phyloP scores from a whole-genome alignment of 2,329 filamentous ascomycete genomes.

The Escovopsis sp. region DNA sequence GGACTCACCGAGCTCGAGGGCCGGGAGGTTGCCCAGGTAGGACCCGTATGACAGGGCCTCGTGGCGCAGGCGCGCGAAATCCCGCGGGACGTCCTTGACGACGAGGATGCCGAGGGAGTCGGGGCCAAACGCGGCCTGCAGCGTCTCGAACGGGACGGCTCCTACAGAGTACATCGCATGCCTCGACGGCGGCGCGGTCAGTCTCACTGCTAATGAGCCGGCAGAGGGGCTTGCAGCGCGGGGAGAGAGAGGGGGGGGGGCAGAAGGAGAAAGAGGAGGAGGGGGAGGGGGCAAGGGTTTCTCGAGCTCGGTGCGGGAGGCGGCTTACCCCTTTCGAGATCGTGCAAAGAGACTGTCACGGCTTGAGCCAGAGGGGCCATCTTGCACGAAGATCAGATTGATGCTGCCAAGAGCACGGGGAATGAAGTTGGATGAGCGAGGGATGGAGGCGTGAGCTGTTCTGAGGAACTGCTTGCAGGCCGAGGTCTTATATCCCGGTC shows the following conservation, averaged over 20 bases:
- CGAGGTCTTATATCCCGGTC: too few species aligned
- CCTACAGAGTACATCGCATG: constrained; percentile 27
- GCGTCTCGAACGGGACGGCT: constrained; percentile 49
- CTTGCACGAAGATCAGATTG: neutral
- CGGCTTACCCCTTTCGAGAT: constrained; percentile 35
- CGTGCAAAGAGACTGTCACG: constrained; percentile 46
- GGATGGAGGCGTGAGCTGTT: too few species aligned
- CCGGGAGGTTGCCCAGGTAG: constrained; percentile 69
- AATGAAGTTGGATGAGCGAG: neutral
- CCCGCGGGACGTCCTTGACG: constrained; percentile 67
- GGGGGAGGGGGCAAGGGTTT: neutral
- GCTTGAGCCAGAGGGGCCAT: constrained; percentile 39
- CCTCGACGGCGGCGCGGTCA: neutral
- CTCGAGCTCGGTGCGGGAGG: neutral
- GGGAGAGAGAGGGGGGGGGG: neutral
- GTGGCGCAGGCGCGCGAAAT: constrained; percentile 58
- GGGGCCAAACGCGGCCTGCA: constrained; percentile 76
- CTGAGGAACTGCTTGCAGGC: too few species aligned
- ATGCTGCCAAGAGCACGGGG: too few species aligned
- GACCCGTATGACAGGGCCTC: constrained; percentile 74
- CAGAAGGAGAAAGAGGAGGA: too few species aligned
- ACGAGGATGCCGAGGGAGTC: constrained; percentile 83
- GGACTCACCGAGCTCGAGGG: constrained; percentile 49
- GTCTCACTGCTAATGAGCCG: too few species aligned
- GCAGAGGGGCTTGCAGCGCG: neutral